These are phyloP conservation scores for Thielaviopsis populi DNA, from an alignment of 2,329 filamentous ascomycete species.

Conservation along the genomic window DNA sequence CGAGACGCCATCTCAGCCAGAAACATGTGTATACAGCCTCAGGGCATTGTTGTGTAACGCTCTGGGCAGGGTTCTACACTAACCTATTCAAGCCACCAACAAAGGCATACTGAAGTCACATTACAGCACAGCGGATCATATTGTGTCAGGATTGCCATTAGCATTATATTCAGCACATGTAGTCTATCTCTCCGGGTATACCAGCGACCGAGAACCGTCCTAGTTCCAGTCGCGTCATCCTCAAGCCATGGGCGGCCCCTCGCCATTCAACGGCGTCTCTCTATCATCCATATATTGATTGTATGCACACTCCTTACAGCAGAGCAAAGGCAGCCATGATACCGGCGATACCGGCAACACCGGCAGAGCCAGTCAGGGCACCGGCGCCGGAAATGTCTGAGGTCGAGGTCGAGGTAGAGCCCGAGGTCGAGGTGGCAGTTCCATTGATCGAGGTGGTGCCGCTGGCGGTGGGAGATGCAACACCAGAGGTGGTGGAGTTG, in stretches of 20 bases:
- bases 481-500: neutral
- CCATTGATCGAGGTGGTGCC: neutral
- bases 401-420: neutral
- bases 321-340: constrained; percentile 14
- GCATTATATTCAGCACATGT: constrained; percentile 4
- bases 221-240: neutral
- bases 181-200: constrained; percentile 1
- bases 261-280: neutral
- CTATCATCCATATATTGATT: neutral
- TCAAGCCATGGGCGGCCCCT: neutral
- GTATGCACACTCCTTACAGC: constrained; percentile 10
- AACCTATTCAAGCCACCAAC: too few species aligned
- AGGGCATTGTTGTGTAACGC: neutral
- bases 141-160: neutral
- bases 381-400: neutral
- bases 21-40: neutral
- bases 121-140: too few species aligned
- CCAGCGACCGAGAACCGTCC: neutral
- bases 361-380: neutral
- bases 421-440: neutral
- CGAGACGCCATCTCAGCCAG: too few species aligned
- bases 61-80: too few species aligned
- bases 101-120: too few species aligned
- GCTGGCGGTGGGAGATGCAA: neutral
- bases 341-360: constrained; percentile 12